Evolutionary conservation across 805 yeast species (phyloP).

Genomic region (Candida stauntonica): DNA sequence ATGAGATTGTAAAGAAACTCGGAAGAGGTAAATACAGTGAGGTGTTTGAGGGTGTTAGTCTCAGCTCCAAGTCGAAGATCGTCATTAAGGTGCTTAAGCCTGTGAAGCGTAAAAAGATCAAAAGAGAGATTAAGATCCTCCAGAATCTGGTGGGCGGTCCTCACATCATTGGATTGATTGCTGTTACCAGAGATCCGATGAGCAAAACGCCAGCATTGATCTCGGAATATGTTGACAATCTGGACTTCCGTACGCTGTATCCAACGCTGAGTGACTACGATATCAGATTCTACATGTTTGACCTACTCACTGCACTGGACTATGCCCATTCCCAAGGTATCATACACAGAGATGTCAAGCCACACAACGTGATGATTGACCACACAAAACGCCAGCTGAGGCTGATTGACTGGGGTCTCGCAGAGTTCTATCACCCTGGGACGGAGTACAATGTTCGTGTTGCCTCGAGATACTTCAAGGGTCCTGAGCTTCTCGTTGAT

Average conservation of each 20-base stretch:
- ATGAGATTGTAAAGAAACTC: conserved; percentile 77
- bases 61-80: conserved; percentile 55
- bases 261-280: conserved; percentile 74
- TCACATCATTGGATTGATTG: conserved; percentile 68
- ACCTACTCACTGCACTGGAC: conserved; percentile 77
- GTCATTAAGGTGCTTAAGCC: conserved; percentile 93
- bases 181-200: conserved; percentile 83
- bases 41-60: conserved; percentile 80
- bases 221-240: conserved; percentile 79
- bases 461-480: conserved; percentile 88
- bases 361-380: conserved; percentile 92
- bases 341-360: conserved; percentile 92
- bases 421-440: conserved; percentile 88
- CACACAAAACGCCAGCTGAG: conserved; percentile 58
- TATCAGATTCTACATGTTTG: conserved; percentile 78
- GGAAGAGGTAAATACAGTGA: conserved; percentile 95
- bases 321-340: conserved; percentile 91
- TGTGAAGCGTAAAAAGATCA: conserved; percentile 87
- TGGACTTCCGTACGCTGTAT: conserved; percentile 82
- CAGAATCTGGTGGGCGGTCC: conserved; percentile 84
- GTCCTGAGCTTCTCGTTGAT: conserved; percentile 85
- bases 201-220: conserved; percentile 85
- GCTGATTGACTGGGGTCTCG: conserved; percentile 92
- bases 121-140: conserved; percentile 82
- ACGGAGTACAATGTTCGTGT: conserved; percentile 89